phyloP scores from a whole-genome alignment of 345 rosid species.

The Rhizophora mangle region DNA sequence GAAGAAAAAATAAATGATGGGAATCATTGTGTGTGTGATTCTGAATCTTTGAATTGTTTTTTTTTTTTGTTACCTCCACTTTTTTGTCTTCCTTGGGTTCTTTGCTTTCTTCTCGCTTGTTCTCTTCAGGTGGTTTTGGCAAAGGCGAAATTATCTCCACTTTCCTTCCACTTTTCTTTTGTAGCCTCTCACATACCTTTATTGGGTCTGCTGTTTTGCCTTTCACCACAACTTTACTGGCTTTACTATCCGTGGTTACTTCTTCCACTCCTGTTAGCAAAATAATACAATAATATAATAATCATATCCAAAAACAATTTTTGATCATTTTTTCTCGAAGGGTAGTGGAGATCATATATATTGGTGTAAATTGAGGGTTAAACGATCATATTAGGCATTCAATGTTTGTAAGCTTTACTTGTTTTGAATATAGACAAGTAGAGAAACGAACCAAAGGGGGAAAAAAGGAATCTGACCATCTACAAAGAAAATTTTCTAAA shows the following conservation, averaged over 20 bases:
- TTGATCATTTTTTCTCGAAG: too few species aligned
- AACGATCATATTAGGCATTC: too few species aligned
- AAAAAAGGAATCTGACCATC: background rate
- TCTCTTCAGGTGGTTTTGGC: conserved; percentile 48
- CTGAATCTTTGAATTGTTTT: background rate
- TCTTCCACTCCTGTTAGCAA: conserved; percentile 55
- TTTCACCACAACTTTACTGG: conserved; percentile 69
- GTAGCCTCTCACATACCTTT: conserved; percentile 56
- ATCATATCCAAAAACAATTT: too few species aligned
- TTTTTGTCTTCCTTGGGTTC: conserved; percentile 46
- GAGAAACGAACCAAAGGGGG: background rate
- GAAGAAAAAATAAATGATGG: background rate
- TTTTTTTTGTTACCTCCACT: conserved; percentile 44
- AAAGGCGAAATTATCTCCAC: conserved; percentile 69
- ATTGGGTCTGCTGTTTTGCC: conserved; percentile 64
- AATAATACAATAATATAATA: too few species aligned
- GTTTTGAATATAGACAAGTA: background rate
- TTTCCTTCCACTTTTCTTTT: conserved; percentile 63
- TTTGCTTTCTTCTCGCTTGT: conserved; percentile 26
- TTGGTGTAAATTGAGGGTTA: too few species aligned
- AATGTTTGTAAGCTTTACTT: too few species aligned
- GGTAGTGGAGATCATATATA: too few species aligned
- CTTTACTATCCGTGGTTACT: conserved; percentile 54
- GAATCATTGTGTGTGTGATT: background rate
- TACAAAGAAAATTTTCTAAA: too few species aligned